Evolutionary conservation across 371 early-diverging fungal genomes (phyloP), one percentile per base, ranked within the genome.

Genomic region (Zychaea mexicana): DNA sequence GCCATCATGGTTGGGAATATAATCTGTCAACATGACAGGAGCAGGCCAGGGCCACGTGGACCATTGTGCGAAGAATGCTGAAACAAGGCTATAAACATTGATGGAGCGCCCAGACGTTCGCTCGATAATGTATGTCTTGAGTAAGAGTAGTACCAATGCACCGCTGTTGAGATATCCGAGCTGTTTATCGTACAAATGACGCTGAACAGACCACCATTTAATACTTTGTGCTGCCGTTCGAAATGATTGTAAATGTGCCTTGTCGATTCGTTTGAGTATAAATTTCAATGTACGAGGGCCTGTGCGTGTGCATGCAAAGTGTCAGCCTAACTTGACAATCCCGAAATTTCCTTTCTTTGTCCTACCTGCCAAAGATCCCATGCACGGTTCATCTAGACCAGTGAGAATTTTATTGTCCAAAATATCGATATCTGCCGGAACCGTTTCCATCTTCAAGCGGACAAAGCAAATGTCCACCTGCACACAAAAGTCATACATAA

Each of bases 401-500:
- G 49, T 42, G 3, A 80, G 49, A 3, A 71, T 21, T 9, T 13
- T n/a, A 57, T 80, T 72, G 21, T 77, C 72, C 33, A 77, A 55
- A 9, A 77, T 22, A 45, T 77, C 52, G 15, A 77, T 58, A 15
- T 64, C 55, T 2, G 56, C 47, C 0, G 66, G 52, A 10, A 75
- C 42, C 0, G 52, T 62, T 2, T 24, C 15, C 10, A 49, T 22
- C n/a, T 47, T 64, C 8, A 80, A 22, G 15, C 76, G 68, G 30
- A 72, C 74, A 69, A 80, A 80, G 1, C 76, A 73, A 8, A 80
- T 77, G 53, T 80, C 81, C 28, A 74, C 63, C 71, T 76, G 26
- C n/a, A n/a, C n/a, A n/a, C n/a, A n/a, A n/a, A n/a, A n/a, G n/a
- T n/a, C n/a, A n/a, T n/a, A n/a, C n/a, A n/a, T n/a, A n/a, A n/a